Base-by-base conservation (phyloP, 2,329 filamentous ascomycete species). In the Fusarium verrucosum region DNA sequence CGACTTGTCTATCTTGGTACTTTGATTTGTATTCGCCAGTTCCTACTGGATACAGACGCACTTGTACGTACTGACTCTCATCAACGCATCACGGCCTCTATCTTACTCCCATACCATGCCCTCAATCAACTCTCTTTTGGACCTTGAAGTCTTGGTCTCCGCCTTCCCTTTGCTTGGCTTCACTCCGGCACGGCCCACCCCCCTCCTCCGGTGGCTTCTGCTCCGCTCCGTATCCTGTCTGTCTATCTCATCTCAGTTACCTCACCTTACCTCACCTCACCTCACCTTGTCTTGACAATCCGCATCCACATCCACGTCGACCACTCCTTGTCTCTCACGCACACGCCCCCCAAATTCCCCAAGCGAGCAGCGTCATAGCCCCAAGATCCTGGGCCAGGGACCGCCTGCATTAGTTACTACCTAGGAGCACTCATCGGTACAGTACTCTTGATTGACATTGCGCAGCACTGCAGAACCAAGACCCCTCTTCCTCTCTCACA, bases 391-490 rank as follows among this genome's bases (percentile, higher is more conserved):
- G 72, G 74, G 70, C 73, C 71, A 73, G 74, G 74, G 68, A 75
- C 72, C 68, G 58, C 66, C 50, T 69, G 73, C 76, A 71, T 68
- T 70, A 70, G 65, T 64, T 62, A 72, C 66, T 62, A 32, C 30
- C 5, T 32, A 68, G 64, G 67, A 71, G 65, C 64, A 66, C 65
- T 70, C 63, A 59, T 68, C 65, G 68, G 68, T 66, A 73, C 62
- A 68, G 66, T 66, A 72, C 66, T 75, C 78, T 80, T 76, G 78
- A 80, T 81, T 84, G 79, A 85, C 82, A 80, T 84, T 80, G 83
- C 82, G 81, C 82, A 84, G 75, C 75, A 77, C 80, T 83, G 83
- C 82, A 84, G 80, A 79, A 81, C 78, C 50, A 80, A 81, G 69
- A 68, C 69, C 66, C 70, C 69, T 68, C 80, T 49, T 17, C 50